Evolutionary conservation across 1,139 yeast genomes (phyloP).

Genomic region (Suhomyces wounanorum): DNA sequence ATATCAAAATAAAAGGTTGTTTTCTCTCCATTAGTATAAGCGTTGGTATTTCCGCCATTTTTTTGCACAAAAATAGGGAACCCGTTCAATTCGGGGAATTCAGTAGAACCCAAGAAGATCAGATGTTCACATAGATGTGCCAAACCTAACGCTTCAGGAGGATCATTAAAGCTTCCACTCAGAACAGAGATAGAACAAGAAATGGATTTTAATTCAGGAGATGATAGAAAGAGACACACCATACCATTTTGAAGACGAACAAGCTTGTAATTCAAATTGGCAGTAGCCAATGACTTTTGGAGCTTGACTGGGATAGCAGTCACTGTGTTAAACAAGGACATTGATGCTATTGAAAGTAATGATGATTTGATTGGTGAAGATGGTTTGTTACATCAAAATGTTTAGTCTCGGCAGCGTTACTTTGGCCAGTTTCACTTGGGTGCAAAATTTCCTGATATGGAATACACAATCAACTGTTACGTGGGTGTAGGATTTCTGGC

Average conservation of each 20-base stretch:
- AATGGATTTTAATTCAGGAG: conserved; percentile 50
- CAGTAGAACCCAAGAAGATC: conserved; percentile 59
- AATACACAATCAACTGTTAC: neutral
- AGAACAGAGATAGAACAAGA: conserved; percentile 55
- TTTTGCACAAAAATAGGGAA: conserved; percentile 46
- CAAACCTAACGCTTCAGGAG: conserved; percentile 54
- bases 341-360: neutral
- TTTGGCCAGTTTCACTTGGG: conserved; percentile 1
- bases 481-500: neutral
- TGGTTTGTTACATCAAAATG: no score
- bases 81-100: conserved; percentile 48
- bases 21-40: conserved; percentile 65
- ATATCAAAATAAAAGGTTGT: conserved; percentile 64
- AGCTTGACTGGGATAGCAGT: neutral
- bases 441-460: conserved; percentile 10
- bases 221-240: conserved; percentile 53
- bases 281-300: conserved; percentile 31
- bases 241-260: conserved; percentile 58
- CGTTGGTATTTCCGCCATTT: conserved; percentile 62
- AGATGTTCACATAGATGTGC: conserved; percentile 80
- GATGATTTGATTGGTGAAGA: neutral
- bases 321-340: conserved; percentile 1
- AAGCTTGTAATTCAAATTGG: conserved; percentile 41
- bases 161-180: conserved; percentile 66
- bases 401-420: no score